Evolutionary conservation across 164 flowering plant species (phyloP).

Genomic region (Dillenia turbinata): DNA sequence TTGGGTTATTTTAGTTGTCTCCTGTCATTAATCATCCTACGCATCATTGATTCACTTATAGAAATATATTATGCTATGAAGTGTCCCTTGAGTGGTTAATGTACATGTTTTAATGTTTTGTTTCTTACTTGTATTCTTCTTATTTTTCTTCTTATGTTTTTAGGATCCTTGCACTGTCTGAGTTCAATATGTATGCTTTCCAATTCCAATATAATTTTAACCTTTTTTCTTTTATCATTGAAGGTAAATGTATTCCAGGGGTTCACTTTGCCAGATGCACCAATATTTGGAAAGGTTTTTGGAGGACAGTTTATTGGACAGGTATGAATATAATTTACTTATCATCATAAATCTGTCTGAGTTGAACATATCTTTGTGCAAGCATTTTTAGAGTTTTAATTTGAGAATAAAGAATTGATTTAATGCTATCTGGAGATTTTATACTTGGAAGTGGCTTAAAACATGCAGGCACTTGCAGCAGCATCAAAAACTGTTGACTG

Average conservation of each 20-base stretch:
- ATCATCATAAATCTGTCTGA: too few species aligned
- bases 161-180: neutral
- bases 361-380: neutral
- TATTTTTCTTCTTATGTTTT: neutral
- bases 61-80: too few species aligned
- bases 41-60: too few species aligned
- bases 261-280: slow-evolving; percentile 84
- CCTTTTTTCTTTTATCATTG: slow-evolving; percentile 13
- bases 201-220: too few species aligned
- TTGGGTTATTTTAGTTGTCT: too few species aligned
- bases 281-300: slow-evolving; percentile 77
- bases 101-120: too few species aligned
- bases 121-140: too few species aligned
- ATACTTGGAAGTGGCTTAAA: neutral
- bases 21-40: too few species aligned
- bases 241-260: slow-evolving; percentile 86
- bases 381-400: neutral
- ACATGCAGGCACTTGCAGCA: slow-evolving; percentile 88
- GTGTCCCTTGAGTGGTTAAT: too few species aligned
- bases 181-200: neutral
- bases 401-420: neutral
- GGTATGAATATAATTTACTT: slow-evolving; percentile 31
- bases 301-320: slow-evolving; percentile 97
- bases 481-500: slow-evolving; percentile 95
- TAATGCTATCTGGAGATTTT: neutral